Conservation (phyloP, 2,329 filamentous ascomycete genomes). For the Gaeumannomyces tritici region DNA sequence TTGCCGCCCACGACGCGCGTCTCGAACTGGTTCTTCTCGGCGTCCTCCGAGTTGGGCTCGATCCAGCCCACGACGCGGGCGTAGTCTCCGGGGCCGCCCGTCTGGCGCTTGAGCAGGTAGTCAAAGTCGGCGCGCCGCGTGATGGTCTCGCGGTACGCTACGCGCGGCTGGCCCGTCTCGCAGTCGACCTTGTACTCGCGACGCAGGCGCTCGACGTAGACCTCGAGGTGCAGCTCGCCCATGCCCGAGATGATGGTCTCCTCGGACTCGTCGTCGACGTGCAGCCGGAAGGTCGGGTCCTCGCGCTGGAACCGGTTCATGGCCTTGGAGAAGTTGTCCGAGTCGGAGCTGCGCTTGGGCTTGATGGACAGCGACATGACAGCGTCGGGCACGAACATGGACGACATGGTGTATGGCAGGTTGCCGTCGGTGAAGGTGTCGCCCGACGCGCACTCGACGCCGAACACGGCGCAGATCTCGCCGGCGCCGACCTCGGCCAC, state of each 20-base stretch:
- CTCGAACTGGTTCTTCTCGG: conserved; percentile 74
- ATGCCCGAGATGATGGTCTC: conserved; percentile 98
- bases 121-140: conserved; percentile 74
- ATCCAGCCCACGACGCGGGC: conserved; percentile 87
- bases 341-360: conserved; percentile 86
- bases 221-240: conserved; percentile 94
- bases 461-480: conserved; percentile 97
- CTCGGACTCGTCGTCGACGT: conserved; percentile 83
- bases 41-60: conserved; percentile 61
- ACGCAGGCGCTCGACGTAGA: conserved; percentile 94
- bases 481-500: conserved; percentile 85
- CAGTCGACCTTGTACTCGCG: conserved; percentile 96
- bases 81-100: conserved; percentile 89
- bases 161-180: conserved; percentile 89
- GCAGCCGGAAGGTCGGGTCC: conserved; percentile 93
- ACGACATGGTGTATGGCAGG: conserved; percentile 90
- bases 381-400: conserved; percentile 95
- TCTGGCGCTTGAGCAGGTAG: conserved; percentile 90
- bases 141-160: conserved; percentile 94
- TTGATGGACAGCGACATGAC: conserved; percentile 98
- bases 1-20: conserved; percentile 79
- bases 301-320: conserved; percentile 98
- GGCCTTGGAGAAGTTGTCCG: conserved; percentile 92
- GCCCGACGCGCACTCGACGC: conserved; percentile 93
- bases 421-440: conserved; percentile 96